phyloP scores from a whole-genome alignment of 2,329 filamentous ascomycete species.

The Pestalotiopsis sp. region DNA sequence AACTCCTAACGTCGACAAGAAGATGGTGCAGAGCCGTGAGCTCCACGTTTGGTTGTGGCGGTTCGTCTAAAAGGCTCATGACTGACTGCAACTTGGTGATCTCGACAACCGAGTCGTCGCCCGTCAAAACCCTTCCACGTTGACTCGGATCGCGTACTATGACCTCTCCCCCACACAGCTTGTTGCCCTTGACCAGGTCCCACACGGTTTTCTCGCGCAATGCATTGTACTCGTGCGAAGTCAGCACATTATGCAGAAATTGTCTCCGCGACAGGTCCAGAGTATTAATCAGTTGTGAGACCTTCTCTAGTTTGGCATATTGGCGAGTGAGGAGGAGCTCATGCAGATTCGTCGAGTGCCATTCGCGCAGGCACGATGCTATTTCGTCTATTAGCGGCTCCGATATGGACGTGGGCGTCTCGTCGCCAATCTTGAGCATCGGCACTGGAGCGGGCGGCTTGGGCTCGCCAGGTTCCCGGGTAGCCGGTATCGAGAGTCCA shows the following conservation, averaged over 20 bases:
- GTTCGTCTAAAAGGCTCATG: conserved; percentile 89
- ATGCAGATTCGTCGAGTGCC: conserved; percentile 97
- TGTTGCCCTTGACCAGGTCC: conserved; percentile 93
- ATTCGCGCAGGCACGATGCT: conserved; percentile 92
- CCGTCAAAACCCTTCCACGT: conserved; percentile 82
- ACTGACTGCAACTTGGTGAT: conserved; percentile 88
- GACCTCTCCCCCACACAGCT: conserved; percentile 88
- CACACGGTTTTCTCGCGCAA: conserved; percentile 90
- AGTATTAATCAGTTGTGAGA: conserved; percentile 78
- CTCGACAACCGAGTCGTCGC: conserved; percentile 89
- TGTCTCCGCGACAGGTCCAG: conserved; percentile 85
- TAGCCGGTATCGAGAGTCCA: conserved; percentile 38
- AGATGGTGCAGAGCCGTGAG: conserved; percentile 76
- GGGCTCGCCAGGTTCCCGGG: conserved; percentile 65
- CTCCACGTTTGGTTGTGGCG: conserved; percentile 68
- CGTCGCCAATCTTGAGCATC: conserved; percentile 96
- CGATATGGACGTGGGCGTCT: conserved; percentile 83
- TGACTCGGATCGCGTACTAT: conserved; percentile 89
- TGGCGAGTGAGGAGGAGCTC: conserved; percentile 81
- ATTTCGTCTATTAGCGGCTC: conserved; percentile 98
- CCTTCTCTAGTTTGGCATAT: conserved; percentile 77
- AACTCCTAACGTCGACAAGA: conserved; percentile 79
- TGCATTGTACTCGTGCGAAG: conserved; percentile 75
- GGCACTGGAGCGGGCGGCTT: conserved; percentile 91
- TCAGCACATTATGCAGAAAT: conserved; percentile 91